phyloP scores from a whole-genome alignment of 192 early-diverging fungal species.

The Gigaspora rosea region DNA sequence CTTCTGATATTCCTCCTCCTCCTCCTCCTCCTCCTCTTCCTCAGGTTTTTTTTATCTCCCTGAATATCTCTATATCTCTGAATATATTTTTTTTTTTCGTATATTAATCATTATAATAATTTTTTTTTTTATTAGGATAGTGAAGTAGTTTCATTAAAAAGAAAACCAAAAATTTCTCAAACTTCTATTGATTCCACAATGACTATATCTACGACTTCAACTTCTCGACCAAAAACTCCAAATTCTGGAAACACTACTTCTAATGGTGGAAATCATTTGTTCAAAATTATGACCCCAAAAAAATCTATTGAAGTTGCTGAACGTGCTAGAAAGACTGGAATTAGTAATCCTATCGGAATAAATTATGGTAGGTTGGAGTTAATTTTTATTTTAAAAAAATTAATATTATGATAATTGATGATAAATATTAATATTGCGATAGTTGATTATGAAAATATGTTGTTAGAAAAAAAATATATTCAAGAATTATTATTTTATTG shows the following conservation, averaged over 20 bases:
- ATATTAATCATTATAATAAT: too few relatives aligned
- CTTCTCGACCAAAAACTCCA: slow-evolving; percentile 14
- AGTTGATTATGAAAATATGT: too few relatives aligned
- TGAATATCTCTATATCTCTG: too few relatives aligned
- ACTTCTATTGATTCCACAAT: slow-evolving; percentile 8
- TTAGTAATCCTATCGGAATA: slow-evolving; percentile 41
- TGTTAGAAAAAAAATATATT: too few relatives aligned
- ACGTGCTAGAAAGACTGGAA: slow-evolving; percentile 44
- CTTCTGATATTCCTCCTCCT: too few relatives aligned
- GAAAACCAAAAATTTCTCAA: slow-evolving; percentile 3
- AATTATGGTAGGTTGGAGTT: slow-evolving; percentile 34
- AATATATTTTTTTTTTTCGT: too few relatives aligned
- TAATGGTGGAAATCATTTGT: slow-evolving; percentile 12
- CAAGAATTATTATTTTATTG: too few relatives aligned
- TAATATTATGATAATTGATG: neutral
- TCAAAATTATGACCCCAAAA: slow-evolving; percentile 36
- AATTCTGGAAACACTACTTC: too few relatives aligned
- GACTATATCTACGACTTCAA: slow-evolving; percentile 2
- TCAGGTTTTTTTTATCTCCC: too few relatives aligned
- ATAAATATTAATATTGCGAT: too few relatives aligned
- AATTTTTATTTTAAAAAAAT: neutral
- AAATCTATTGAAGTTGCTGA: slow-evolving; percentile 47
- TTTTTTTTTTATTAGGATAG: neutral
- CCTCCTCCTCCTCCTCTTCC: too few relatives aligned
- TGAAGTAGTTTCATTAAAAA: neutral